Evolutionary conservation across 176 grass and related monocot species (phyloP), one percentile per base, ranked within the genome.

Genomic region (Rhynchospora breviuscula): DNA sequence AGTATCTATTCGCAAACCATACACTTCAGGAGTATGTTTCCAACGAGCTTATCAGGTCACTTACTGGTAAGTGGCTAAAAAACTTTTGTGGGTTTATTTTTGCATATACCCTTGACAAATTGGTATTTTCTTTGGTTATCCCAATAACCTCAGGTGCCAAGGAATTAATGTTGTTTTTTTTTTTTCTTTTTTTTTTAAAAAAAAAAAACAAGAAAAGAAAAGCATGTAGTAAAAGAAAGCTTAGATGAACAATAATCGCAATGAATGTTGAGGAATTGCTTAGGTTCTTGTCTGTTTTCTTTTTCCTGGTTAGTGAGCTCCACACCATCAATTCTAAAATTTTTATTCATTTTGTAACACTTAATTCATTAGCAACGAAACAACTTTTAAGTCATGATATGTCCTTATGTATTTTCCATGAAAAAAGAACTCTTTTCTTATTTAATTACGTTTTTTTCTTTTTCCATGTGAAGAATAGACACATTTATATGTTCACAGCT

Each of bases 21-120:
- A 98, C 95, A 79, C 92, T 98, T 87, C 95, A 98, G 89, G 95
- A 98, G 85, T 98, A 98, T 59, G 92, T 98, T 58, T 98, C 95
- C 5, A 98, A 93, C 71, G 95, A 98, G 84, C 95, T 98, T 18
- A 98, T 98, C 53, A 88, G 92, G 19, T 91, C 95, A n/a, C 90
- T 98, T 61, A 98, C 95, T 87, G 92, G 95, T 98, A 84, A 88
- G 85, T 83, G 8, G 7, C 46, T 84, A 12, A 45, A 13, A 29
- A 40, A 18, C 46, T 51, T 40, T 14, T 84, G 45, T 14, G 46
- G 46, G 6, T 51, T 51, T 51, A 52, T 76, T 76, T 29, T 68
- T 68, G 29, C 71, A 76, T 76, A 54, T 76, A 21, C 22, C 12
- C 21, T 76, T 76, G 71, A 76, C 31, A 68, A 68, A 14, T 53